Base-by-base conservation (phyloP, 768 basidiomycete species). In the Daedaleopsis nitida region DNA sequence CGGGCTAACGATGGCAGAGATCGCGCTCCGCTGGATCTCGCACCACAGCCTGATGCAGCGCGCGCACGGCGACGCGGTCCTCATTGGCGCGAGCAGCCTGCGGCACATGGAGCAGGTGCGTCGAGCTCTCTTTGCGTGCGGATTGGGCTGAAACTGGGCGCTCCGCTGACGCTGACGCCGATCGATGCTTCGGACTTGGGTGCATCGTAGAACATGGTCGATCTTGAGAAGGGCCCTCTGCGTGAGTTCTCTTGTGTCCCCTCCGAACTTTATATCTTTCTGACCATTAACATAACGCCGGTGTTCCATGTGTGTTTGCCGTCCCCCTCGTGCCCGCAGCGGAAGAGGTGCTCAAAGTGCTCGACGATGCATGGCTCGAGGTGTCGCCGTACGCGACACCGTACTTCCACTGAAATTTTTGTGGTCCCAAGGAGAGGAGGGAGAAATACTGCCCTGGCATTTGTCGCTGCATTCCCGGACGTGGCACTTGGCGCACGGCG, bases 31-130 rank as follows among this genome's bases (percentile, higher is more conserved):
- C 45, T 84, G 82, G 82, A 63, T 79, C 54, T 73, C 75, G 35
- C 79, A 83, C 68, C 82, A 84, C 68, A 80, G 79, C n/a, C 66
- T 73, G 42, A 66, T 81, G 66, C 76, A 80, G 65, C 72, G 78
- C 9, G 81, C 83, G 62, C 65, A 75, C 24, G 79, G 81, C 12
- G 82, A 84, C 65, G 70, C 80, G 23, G 73, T 87, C 58, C 73
- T 88, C 57, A 86, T 89, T 64, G 86, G 86, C n/a, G 86, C 86
- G 27, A 83, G 81, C 5, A 84, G 78, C 59, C 52, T 82, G 63
- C 74, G 75, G 34, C 87, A 89, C 65, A 81, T 86, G 50, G 79
- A 86, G 68, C 74, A 81, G 73, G 81, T 79, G 37, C 39, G 39
- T 42, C 39, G 13, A 3, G 17, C 39, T 42, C 39, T 42, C 11